Evolutionary conservation across 2,329 filamentous ascomycete genomes (phyloP).

Genomic region (Claviceps citrina): DNA sequence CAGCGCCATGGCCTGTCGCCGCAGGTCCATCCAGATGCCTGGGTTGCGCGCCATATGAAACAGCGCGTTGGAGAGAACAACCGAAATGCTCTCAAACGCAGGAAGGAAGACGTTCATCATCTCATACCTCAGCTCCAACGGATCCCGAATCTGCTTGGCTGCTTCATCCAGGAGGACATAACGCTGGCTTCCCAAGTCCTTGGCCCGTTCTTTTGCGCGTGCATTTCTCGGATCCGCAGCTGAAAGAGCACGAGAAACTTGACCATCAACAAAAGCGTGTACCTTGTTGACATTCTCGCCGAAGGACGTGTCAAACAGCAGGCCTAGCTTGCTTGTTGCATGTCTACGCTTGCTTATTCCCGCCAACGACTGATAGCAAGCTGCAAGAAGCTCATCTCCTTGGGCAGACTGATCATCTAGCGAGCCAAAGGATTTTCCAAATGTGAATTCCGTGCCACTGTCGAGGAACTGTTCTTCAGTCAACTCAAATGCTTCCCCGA

Average conservation of each 20-base stretch:
- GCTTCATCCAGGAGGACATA: constrained; percentile 5
- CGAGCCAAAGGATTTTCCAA: constrained; percentile 3
- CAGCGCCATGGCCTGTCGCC: constrained; percentile 2
- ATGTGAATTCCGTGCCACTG: constrained; percentile 5
- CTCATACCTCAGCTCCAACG: constrained; percentile 2
- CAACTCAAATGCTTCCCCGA: background rate
- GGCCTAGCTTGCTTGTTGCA: background rate
- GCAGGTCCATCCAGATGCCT: constrained; percentile 4
- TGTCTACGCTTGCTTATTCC: constrained; percentile 3
- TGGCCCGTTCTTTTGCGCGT: background rate
- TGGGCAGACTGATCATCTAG: background rate
- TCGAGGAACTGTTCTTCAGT: constrained; percentile 3
- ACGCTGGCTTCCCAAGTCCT: background rate
- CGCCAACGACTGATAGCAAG: constrained; percentile 1
- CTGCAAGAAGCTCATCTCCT: constrained; percentile 3
- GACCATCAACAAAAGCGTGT: constrained; percentile 5
- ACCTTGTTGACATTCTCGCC: constrained; percentile 2
- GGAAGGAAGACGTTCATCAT: constrained; percentile 6
- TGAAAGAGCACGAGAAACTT: constrained; percentile 3
- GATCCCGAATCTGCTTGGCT: constrained; percentile 3
- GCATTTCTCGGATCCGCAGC: background rate
- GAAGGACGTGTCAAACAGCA: background rate
- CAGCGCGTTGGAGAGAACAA: constrained; percentile 1
- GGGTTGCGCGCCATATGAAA: constrained; percentile 5
- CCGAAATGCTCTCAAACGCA: constrained; percentile 3